A percentile compares a stretch with the other conserved stretches of the same genome.
These are phyloP conservation scores for Chaetomium cochliodes DNA, from an alignment of 495 filamentous ascomycete genomes.

Conservation along the genomic window DNA sequence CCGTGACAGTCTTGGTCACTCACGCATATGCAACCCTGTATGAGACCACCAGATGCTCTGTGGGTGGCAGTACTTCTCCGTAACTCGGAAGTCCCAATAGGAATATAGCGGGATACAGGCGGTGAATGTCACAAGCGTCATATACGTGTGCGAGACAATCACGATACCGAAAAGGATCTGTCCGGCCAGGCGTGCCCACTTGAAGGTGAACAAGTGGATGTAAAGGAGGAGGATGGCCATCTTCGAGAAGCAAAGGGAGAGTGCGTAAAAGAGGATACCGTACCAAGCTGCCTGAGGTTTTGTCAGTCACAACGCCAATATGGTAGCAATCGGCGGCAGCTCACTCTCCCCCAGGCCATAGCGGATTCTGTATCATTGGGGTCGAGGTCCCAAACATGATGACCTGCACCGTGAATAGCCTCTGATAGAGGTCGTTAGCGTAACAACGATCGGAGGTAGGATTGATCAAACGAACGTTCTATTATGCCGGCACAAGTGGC, in stretches of 20 bases:
- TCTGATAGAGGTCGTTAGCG: constrained; percentile 21
- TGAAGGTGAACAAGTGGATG: constrained; percentile 41
- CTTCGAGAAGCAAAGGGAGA: constrained; percentile 38
- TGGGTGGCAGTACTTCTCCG: constrained; percentile 29
- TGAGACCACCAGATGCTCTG: constrained; percentile 38
- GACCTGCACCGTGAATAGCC: constrained; percentile 30
- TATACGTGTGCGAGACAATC: constrained; percentile 28
- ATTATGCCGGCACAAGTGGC: constrained; percentile 28
- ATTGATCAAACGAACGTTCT: constrained; percentile 27
- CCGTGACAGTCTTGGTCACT: no score
- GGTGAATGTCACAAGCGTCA: constrained; percentile 32
- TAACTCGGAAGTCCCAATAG: constrained; percentile 35
- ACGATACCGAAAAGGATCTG: constrained; percentile 34
- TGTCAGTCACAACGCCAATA: neutral
- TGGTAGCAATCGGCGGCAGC: neutral
- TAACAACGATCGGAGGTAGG: neutral
- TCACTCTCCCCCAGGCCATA: constrained; percentile 33
- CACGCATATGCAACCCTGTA: constrained; percentile 36
- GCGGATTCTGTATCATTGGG: constrained; percentile 22
- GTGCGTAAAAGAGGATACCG: constrained; percentile 33
- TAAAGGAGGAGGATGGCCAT: constrained; percentile 42
- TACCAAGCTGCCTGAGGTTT: constrained; percentile 32
- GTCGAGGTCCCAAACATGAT: constrained; percentile 36
- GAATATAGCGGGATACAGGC: constrained; percentile 33
- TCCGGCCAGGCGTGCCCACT: constrained; percentile 34